Evolutionary conservation across 2,329 filamentous ascomycete species (phyloP).

Genomic region (Emergomyces pasteurianus): DNA sequence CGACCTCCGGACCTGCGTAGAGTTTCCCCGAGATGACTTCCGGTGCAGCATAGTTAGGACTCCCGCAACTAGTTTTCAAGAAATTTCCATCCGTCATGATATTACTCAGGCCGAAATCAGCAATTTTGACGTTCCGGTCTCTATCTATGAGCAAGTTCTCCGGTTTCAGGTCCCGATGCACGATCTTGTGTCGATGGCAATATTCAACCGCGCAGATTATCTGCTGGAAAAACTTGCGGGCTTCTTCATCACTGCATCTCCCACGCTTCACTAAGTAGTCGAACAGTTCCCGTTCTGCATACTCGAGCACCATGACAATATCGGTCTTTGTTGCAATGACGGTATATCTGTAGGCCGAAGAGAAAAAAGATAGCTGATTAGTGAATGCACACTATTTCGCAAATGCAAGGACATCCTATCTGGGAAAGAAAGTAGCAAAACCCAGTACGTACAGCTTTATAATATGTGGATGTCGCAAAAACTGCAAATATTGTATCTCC

Average conservation of each 20-base stretch:
- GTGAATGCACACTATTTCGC: neutral
- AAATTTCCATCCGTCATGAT: constrained; percentile 99
- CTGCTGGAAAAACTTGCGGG: constrained; percentile 97
- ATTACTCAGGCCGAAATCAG: constrained; percentile 95
- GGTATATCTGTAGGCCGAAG: constrained; percentile 55
- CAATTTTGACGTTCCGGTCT: constrained; percentile 96
- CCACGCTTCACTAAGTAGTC: constrained; percentile 96
- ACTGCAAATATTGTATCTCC: constrained; percentile 94
- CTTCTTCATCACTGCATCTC: constrained; percentile 78
- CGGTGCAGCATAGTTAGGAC: constrained; percentile 93
- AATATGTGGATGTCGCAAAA: constrained; percentile 92
- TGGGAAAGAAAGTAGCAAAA: neutral
- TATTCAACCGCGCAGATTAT: constrained; percentile 98
- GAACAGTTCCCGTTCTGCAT: constrained; percentile 90
- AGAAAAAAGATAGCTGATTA: constrained; percentile 10
- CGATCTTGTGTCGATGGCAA: constrained; percentile 97
- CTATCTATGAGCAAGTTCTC: constrained; percentile 94
- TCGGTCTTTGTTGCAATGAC: constrained; percentile 90
- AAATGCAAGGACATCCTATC: neutral
- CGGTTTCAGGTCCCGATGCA: constrained; percentile 92
- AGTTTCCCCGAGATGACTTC: constrained; percentile 97
- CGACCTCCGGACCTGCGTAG: constrained; percentile 93
- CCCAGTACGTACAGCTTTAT: constrained; percentile 70
- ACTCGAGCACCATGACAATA: constrained; percentile 99
- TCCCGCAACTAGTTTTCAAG: constrained; percentile 94